Percentiles rank a stretch among this genome's conserved stretches.
phyloP scores from a whole-genome alignment of 176 grass and related monocot species.

The Musa itinerans region DNA sequence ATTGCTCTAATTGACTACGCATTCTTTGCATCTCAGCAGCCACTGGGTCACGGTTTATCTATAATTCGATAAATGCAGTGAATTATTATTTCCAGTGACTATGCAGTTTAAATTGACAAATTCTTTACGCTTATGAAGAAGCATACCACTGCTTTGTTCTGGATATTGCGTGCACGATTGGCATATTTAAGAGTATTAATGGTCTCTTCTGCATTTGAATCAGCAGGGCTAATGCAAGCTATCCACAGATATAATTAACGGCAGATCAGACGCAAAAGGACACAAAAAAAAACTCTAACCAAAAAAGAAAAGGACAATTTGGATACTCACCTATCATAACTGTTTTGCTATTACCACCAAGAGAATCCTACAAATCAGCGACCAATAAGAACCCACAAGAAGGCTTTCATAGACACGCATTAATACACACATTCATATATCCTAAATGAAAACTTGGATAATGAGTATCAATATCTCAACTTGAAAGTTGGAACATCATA shows the following conservation, averaged over 20 bases:
- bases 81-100: neutral
- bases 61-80: neutral
- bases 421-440: neutral
- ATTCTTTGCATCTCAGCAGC: conserved; percentile 87
- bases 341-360: conserved; percentile 81
- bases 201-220: conserved; percentile 78
- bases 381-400: conserved; percentile 2
- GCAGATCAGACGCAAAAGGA: neutral
- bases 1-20: conserved; percentile 66
- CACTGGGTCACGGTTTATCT: conserved; percentile 85
- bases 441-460: neutral
- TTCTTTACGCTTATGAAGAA: neutral
- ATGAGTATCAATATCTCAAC: neutral
- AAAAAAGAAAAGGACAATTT: neutral
- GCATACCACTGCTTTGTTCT: conserved; percentile 80
- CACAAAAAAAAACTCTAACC: too few relatives aligned
- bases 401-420: neutral
- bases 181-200: conserved; percentile 90
- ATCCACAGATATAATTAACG: neutral
- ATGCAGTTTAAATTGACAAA: neutral
- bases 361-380: conserved; percentile 50
- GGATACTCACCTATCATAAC: conserved; percentile 61
- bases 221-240: conserved; percentile 89
- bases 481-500: neutral
- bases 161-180: conserved; percentile 75